These are phyloP conservation scores for Melanogaster broomeanus DNA, from an alignment of 768 basidiomycete genomes.

Conservation along the genomic window DNA sequence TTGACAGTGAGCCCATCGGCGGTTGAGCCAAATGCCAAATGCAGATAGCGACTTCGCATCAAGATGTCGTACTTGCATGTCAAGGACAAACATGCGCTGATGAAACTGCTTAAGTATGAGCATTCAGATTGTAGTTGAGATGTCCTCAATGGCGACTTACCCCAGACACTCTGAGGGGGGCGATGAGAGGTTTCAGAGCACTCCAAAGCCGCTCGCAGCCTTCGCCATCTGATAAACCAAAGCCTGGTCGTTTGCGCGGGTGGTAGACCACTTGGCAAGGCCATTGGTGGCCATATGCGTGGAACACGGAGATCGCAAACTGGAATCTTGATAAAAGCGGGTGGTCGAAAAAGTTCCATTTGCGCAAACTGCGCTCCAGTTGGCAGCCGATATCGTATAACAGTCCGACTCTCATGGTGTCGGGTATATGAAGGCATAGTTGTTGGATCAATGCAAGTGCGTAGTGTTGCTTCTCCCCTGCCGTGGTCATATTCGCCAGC, in stretches of 20 bases:
- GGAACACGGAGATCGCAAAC: conserved; percentile 33
- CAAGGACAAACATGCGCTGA: neutral
- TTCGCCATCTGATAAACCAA: no score
- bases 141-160: conserved; percentile 10
- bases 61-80: no score
- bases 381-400: conserved; percentile 7
- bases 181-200: conserved; percentile 17
- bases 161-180: conserved; percentile 15
- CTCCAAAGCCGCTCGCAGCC: conserved; percentile 39
- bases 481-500: no score
- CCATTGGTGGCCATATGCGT: conserved; percentile 37
- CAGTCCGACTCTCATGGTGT: conserved; percentile 2
- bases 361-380: conserved; percentile 6
- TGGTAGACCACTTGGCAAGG: conserved; percentile 36
- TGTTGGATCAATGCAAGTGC: no score
- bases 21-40: conserved; percentile 15
- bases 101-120: conserved; percentile 15
- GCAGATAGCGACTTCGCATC: conserved; percentile 3
- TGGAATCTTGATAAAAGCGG: conserved; percentile 7
- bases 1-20: conserved; percentile 4
- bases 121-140: conserved; percentile 19
- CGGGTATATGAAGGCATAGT: conserved; percentile 1
- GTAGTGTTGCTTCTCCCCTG: no score
- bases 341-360: conserved; percentile 2
- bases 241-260: conserved; percentile 30